Evolutionary conservation across 2,329 filamentous ascomycete genomes (phyloP), one percentile per base, ranked within the genome.

Genomic region (Hypoxylon sp.): DNA sequence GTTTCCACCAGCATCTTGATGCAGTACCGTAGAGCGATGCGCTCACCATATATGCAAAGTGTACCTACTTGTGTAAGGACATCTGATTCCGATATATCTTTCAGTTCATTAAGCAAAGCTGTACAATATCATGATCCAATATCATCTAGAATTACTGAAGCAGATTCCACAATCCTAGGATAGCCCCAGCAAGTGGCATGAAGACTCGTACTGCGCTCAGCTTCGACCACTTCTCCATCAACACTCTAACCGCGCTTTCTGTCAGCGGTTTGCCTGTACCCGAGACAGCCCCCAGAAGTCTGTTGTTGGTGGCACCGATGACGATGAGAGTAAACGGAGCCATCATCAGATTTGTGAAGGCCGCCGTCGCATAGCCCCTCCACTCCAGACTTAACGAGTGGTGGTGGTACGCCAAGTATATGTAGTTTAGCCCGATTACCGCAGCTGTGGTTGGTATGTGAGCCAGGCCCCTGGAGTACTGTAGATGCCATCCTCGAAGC

Each of bases 101-200:
- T 24, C 22, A 26, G 13, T 15, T 24, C 43, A 4, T 15, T 15
- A n/a, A 8, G 11, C 17, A 39, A 4, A 41, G n/a, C n/a, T 17
- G n/a, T 17, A 24, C 44, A 41, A 19, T 41, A 4, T n/a, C 37
- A 41, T 7, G 37, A 19, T 41, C 7, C n/a, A 26, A 41, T 4
- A 28, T 19, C 15, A 7, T 8, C 13, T 22, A 5, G 39, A 13
- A 44, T 67, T n/a, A 66, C 34, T 63, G 65, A 3, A 73, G 56
- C 24, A 72, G 34, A 54, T 73, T 73, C 71, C 71, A 73, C 11
- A 73, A 55, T 4, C 63, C 69, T 1, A 73, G 43, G 15, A 43
- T 59, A 19, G 71, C 69, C 8, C 69, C 70, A 6, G 65, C 55
- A 6, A 73, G 48, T 0, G 69, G 68, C 60, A 72, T 68, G 19